Conservation (phyloP, 176 grass and related monocot genomes). For the Carex scoparia region DNA sequence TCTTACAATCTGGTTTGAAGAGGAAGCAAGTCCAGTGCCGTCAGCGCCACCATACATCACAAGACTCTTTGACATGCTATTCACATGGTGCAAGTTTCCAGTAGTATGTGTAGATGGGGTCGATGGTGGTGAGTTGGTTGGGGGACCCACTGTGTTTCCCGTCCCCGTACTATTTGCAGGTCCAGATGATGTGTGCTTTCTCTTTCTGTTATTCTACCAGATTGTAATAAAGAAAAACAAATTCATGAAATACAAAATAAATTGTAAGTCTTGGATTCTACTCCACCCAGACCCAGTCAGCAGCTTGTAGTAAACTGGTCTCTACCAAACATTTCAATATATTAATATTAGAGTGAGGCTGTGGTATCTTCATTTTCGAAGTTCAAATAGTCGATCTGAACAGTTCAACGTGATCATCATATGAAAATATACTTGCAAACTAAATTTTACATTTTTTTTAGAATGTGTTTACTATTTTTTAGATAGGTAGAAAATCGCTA, state of each 20-base stretch:
- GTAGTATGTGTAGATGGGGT: constrained; percentile 90
- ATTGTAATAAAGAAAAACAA: constrained; percentile 10
- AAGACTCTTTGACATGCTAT: constrained; percentile 59
- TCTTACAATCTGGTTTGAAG: constrained; percentile 97
- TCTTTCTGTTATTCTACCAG: constrained; percentile 75
- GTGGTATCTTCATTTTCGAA: too few relatives aligned
- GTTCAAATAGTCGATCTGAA: too few relatives aligned
- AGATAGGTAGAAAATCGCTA: too few relatives aligned
- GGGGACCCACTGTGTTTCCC: constrained; percentile 84
- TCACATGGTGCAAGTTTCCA: constrained; percentile 61
- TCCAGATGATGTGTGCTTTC: constrained; percentile 93
- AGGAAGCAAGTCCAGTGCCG: constrained; percentile 77
- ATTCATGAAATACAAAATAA: constrained; percentile 2
- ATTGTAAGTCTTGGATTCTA: neutral
- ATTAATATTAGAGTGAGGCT: neutral
- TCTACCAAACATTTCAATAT: neutral
- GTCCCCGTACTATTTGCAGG: constrained; percentile 96
- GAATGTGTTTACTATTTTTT: too few relatives aligned
- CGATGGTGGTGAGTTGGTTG: constrained; percentile 76
- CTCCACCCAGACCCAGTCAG: neutral
- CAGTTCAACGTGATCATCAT: too few relatives aligned
- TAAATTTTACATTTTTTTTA: too few relatives aligned
- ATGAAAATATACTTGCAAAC: too few relatives aligned
- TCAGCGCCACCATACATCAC: constrained; percentile 81
- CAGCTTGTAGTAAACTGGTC: neutral